A percentile compares a stretch with the other conserved stretches of the same genome.
These are phyloP conservation scores for Clavariopsis aquatica DNA, from an alignment of 495 filamentous ascomycete genomes.

Conservation along the genomic window DNA sequence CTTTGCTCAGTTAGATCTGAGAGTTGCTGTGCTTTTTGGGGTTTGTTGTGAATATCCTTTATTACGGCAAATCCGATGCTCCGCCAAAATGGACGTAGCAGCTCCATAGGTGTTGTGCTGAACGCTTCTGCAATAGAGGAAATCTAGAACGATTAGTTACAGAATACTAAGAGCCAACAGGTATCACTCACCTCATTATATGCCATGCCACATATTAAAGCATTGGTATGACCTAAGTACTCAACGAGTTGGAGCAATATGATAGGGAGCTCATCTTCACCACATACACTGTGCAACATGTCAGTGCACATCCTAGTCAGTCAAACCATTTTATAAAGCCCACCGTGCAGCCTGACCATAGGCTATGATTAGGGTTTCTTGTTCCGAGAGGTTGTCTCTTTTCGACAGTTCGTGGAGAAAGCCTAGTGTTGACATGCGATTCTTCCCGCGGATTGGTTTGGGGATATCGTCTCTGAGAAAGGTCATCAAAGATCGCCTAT, in stretches of 20 bases:
- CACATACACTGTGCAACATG: slow-evolving; percentile 52
- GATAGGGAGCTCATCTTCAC: slow-evolving; percentile 80
- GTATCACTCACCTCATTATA: slow-evolving; percentile 68
- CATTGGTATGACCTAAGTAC: slow-evolving; percentile 81
- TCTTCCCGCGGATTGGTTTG: slow-evolving; percentile 56
- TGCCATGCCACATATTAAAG: slow-evolving; percentile 73
- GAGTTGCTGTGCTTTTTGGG: slow-evolving; percentile 77
- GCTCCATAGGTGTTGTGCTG: slow-evolving; percentile 58
- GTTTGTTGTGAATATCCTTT: slow-evolving; percentile 74
- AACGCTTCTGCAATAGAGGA: slow-evolving; percentile 64
- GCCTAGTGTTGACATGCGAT: slow-evolving; percentile 66
- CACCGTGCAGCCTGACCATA: slow-evolving; percentile 78
- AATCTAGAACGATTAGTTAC: slow-evolving; percentile 44
- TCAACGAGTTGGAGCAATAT: slow-evolving; percentile 79
- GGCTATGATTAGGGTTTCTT: slow-evolving; percentile 83
- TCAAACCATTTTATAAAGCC: slow-evolving; percentile 22
- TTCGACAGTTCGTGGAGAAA: slow-evolving; percentile 71
- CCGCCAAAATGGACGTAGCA: slow-evolving; percentile 86
- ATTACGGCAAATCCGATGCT: slow-evolving; percentile 76
- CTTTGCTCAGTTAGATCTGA: slow-evolving; percentile 76
- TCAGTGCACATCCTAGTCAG: slow-evolving; percentile 34
- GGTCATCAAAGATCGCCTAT: slow-evolving; percentile 62
- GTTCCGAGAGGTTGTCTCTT: slow-evolving; percentile 59
- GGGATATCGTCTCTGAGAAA: slow-evolving; percentile 61
- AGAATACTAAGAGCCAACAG: slow-evolving; percentile 4